Percentiles rank a stretch among this genome's conserved stretches.
Evolutionary conservation across 345 rosid species (phyloP).

Genomic region (Jatropha curcas): DNA sequence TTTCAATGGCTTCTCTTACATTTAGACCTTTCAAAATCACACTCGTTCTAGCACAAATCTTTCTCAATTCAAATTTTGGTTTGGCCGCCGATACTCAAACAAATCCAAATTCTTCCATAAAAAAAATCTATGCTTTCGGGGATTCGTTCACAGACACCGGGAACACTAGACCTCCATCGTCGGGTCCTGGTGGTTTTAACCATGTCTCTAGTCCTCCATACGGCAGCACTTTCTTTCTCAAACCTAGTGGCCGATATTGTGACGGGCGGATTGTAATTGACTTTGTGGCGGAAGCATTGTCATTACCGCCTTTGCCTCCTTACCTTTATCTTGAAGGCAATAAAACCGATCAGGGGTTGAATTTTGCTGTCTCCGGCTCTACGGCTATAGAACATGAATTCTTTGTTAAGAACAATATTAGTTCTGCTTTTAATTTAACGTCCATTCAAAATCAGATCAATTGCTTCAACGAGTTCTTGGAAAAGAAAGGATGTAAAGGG

Average conservation of each 20-base stretch:
- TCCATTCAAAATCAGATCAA: constrained; percentile 68
- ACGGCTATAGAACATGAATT: constrained; percentile 74
- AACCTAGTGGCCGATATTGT: constrained; percentile 84
- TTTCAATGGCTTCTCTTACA: too few species aligned
- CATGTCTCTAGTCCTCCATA: constrained; percentile 81
- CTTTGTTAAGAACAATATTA: constrained; percentile 76
- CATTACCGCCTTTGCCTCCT: constrained; percentile 77
- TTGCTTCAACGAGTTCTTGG: constrained; percentile 63
- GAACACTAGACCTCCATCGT: constrained; percentile 52
- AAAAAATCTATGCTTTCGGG: constrained; percentile 80
- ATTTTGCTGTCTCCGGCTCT: constrained; percentile 92
- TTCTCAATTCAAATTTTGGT: too few species aligned
- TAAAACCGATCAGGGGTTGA: constrained; percentile 49
- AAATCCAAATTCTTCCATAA: background rate
- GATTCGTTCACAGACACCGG: constrained; percentile 98
- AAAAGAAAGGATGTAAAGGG: constrained; percentile 47
- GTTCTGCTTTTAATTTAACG: constrained; percentile 61
- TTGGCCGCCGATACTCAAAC: too few species aligned
- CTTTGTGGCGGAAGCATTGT: constrained; percentile 65
- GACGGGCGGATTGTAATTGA: constrained; percentile 89
- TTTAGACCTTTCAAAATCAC: too few species aligned
- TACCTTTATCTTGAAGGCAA: constrained; percentile 39
- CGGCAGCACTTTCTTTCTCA: constrained; percentile 76
- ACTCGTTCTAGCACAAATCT: too few species aligned
- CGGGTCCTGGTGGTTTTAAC: constrained; percentile 74